phyloP scores from a whole-genome alignment of 1,284 basidiomycete species.

The Flammula alnicola region DNA sequence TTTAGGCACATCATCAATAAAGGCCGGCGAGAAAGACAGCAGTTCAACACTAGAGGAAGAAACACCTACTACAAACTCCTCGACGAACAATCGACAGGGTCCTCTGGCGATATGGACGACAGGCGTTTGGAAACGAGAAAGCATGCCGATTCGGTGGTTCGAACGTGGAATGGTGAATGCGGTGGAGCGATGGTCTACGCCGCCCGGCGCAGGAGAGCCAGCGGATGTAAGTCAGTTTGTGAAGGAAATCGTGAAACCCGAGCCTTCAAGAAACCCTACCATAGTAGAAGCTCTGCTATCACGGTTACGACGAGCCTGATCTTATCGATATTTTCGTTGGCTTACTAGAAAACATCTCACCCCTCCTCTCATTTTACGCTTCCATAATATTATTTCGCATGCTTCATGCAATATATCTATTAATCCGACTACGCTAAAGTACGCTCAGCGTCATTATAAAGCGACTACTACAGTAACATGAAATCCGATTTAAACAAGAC shows the following conservation, averaged over 20 bases:
- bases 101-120: constrained; percentile 73
- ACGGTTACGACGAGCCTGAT: constrained; percentile 10
- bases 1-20: constrained; percentile 23
- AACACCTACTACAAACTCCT: neutral
- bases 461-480: too few species aligned
- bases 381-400: too few species aligned
- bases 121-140: constrained; percentile 69
- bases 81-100: constrained; percentile 29
- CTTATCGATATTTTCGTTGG: neutral
- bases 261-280: constrained; percentile 8
- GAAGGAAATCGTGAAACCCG: constrained; percentile 17
- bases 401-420: too few species aligned
- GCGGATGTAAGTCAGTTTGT: constrained; percentile 28
- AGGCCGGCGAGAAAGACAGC: constrained; percentile 29
- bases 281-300: constrained; percentile 10
- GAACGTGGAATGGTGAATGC: constrained; percentile 55
- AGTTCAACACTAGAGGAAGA: constrained; percentile 18
- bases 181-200: constrained; percentile 46
- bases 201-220: constrained; percentile 23
- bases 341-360: too few species aligned
- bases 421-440: too few species aligned
- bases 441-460: too few species aligned
- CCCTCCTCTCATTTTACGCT: too few species aligned
- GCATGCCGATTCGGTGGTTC: constrained; percentile 58
- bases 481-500: too few species aligned